phyloP scores from a whole-genome alignment of 305 asterid genomes.

The Fraxinus greggii region DNA sequence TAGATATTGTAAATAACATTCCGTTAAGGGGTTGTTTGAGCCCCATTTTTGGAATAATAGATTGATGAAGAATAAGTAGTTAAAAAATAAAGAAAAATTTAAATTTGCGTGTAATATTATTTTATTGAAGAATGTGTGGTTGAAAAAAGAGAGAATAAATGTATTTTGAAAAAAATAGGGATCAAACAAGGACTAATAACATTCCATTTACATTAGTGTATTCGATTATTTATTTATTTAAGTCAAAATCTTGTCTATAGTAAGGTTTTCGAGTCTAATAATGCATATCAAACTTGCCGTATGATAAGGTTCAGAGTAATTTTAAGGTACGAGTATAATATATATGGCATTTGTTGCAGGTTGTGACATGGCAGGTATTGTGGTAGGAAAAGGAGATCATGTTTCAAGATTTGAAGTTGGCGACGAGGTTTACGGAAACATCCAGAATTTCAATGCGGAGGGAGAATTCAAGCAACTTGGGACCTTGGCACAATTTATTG shows the following conservation, averaged over 20 bases:
- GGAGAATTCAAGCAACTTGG: slow-evolving; percentile 44
- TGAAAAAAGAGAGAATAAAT: too few relatives aligned
- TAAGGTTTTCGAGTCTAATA: background rate
- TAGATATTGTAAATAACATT: too few relatives aligned
- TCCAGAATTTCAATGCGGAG: slow-evolving; percentile 37
- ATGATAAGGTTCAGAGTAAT: background rate
- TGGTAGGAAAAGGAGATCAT: slow-evolving; percentile 40
- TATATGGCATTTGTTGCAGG: slow-evolving; percentile 33
- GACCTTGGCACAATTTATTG: slow-evolving; percentile 42
- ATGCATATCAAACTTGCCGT: background rate
- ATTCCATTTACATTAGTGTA: background rate
- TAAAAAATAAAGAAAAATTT: too few relatives aligned
- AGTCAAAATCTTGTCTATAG: background rate
- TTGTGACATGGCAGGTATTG: slow-evolving; percentile 65
- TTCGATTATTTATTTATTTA: too few relatives aligned
- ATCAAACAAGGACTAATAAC: background rate
- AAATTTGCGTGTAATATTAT: too few relatives aligned
- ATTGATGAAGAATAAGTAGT: too few relatives aligned
- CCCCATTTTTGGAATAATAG: too few relatives aligned
- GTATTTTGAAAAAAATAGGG: too few relatives aligned
- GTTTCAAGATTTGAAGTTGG: slow-evolving; percentile 34
- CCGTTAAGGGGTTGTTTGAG: background rate
- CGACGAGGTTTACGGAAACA: slow-evolving; percentile 61
- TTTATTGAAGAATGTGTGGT: too few relatives aligned
- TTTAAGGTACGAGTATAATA: background rate